Conservation (phyloP, 2,329 filamentous ascomycete species). For the Scedosporium apiospermum region DNA sequence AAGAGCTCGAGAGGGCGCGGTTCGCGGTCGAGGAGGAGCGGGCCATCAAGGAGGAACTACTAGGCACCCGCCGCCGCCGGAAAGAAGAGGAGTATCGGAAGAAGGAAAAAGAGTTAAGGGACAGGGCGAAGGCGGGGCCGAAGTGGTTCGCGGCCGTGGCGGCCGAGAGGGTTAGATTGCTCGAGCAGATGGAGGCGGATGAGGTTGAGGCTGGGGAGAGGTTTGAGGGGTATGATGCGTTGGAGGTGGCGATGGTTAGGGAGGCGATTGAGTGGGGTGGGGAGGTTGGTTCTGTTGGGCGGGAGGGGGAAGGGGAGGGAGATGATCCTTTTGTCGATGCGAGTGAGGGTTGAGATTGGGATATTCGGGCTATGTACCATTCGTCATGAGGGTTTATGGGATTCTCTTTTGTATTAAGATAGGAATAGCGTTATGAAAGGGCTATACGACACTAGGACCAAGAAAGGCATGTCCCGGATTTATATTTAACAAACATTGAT, state of each 20-base stretch:
- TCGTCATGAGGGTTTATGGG: too few relatives aligned
- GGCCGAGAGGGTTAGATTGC: constrained; percentile 6
- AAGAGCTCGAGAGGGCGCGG: constrained; percentile 26
- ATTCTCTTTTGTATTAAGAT: too few relatives aligned
- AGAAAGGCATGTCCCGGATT: too few relatives aligned
- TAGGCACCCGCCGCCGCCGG: constrained; percentile 14
- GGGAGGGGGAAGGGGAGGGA: neutral
- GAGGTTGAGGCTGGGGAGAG: constrained; percentile 1
- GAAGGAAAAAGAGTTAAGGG: neutral
- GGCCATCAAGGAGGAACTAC: constrained; percentile 15
- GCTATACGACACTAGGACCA: too few relatives aligned
- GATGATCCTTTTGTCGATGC: neutral
- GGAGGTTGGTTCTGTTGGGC: neutral
- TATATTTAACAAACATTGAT: too few relatives aligned
- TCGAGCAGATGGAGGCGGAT: constrained; percentile 2
- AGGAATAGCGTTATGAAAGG: too few relatives aligned
- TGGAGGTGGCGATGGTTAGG: constrained; percentile 7
- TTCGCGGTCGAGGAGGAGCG: constrained; percentile 16
- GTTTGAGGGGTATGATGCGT: constrained; percentile 2
- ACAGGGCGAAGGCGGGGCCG: constrained; percentile 7
- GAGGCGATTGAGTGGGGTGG: constrained; percentile 6
- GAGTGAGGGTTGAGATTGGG: neutral
- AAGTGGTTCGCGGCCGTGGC: constrained; percentile 9
- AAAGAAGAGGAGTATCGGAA: neutral
- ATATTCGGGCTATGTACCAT: neutral